Conservation (phyloP, 257 asterid species). For the Henckelia pumila region DNA sequence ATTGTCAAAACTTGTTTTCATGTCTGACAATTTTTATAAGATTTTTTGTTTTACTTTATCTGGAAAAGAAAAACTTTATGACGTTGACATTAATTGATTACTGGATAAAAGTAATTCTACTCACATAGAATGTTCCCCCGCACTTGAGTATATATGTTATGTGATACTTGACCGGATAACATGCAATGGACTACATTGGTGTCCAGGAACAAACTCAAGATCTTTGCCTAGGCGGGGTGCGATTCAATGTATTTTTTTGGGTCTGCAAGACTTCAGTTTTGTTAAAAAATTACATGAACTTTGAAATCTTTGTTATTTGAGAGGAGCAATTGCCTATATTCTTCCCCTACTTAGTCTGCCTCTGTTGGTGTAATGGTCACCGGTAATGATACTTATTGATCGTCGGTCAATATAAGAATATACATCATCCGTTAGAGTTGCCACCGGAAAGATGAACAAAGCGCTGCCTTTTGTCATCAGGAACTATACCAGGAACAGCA, state of each 20-base stretch:
- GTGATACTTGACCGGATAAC: not conserved
- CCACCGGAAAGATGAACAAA: constrained; percentile 15
- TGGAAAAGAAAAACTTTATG: not conserved
- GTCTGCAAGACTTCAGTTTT: not conserved
- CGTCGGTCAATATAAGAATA: too few relatives aligned
- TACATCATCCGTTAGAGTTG: not conserved
- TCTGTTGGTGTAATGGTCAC: not conserved
- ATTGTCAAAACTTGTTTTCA: not conserved
- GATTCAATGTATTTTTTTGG: too few relatives aligned
- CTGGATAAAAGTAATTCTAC: too few relatives aligned
- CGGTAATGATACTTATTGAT: not conserved
- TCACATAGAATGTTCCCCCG: too few relatives aligned
- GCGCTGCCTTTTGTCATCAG: constrained; percentile 36
- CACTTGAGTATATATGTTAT: not conserved
- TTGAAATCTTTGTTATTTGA: not conserved
- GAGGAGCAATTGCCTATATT: not conserved
- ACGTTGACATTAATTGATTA: too few relatives aligned
- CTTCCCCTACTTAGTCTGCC: not conserved
- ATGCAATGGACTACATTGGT: not conserved
- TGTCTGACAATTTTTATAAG: not conserved
- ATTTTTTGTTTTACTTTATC: not conserved
- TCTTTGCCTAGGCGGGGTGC: too few relatives aligned
- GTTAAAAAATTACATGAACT: too few relatives aligned
- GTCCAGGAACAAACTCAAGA: not conserved
- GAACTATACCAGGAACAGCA: constrained; percentile 72